Evolutionary conservation across 2,329 filamentous ascomycete species (phyloP).

Genomic region (Pestalotiopsis sp.): DNA sequence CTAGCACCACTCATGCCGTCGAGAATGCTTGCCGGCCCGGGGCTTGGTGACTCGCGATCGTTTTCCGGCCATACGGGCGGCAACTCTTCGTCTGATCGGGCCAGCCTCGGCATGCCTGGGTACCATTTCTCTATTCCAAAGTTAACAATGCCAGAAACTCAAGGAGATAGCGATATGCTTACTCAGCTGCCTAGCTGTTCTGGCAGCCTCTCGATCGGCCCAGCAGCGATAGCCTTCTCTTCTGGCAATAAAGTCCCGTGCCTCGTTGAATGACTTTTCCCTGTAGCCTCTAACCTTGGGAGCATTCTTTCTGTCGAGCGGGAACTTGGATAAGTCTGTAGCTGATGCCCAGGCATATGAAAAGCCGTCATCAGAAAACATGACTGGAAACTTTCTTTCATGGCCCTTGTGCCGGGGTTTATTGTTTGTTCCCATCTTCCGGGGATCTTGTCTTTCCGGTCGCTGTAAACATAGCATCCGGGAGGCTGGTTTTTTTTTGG

Average conservation of each 20-base stretch:
- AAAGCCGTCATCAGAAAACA: slow-evolving; percentile 34
- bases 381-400: slow-evolving; percentile 38
- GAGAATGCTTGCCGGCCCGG: too few relatives aligned
- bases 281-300: slow-evolving; percentile 16
- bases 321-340: slow-evolving; percentile 20
- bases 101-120: background rate
- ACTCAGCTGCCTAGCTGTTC: slow-evolving; percentile 15
- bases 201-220: slow-evolving; percentile 22
- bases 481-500: slow-evolving; percentile 20
- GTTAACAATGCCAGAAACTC: background rate
- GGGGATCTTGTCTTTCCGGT: slow-evolving; percentile 26
- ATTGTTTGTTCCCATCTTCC: slow-evolving; percentile 35
- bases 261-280: slow-evolving; percentile 19
- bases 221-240: slow-evolving; percentile 24
- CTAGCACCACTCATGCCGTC: too few relatives aligned
- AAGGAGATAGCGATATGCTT: background rate
- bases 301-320: slow-evolving; percentile 18
- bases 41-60: background rate
- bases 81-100: background rate
- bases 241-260: slow-evolving; percentile 26
- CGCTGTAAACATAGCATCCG: slow-evolving; percentile 34
- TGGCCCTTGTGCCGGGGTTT: slow-evolving; percentile 25
- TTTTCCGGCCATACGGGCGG: background rate
- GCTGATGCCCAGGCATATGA: slow-evolving; percentile 26
- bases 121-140: background rate